Evolutionary conservation across 345 rosid species (phyloP), one percentile per base, ranked within the genome.

Genomic region (Melaleuca quinquenervia): DNA sequence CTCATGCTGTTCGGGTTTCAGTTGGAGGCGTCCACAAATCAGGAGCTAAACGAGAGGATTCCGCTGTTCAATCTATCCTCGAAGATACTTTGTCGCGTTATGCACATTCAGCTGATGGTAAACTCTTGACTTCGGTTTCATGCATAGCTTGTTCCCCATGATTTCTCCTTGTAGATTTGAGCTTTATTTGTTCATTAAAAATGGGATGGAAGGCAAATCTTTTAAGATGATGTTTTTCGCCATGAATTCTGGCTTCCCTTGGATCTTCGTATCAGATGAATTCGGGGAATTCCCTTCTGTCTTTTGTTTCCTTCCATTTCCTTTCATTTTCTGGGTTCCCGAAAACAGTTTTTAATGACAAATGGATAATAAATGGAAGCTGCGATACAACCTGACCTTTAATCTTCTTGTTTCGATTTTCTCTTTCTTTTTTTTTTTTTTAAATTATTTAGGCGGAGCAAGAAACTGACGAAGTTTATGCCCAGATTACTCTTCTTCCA

Each of bases 401-500:
- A 48, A 36, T 70, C 44, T 70, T 70, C 44, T 70, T 70, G 7
- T 36, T 64, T 18, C 24, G 1, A 27, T 56, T 24, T 56, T 11
- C 21, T 55, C 22, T 55, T 24, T n/a, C 5, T 51, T 51, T 13
- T 13, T 13, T 51, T 50, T 50, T 3, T 13, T 85, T 56, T 85
- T n/a, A n/a, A 88, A 24, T 49, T 86, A 84, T 84, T 82, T 89
- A 97, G 99, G 98, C 98, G 26, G 99, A 96, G 87, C 97, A 91
- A 90, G 99, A 96, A 56, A 95, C 98, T 3, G 99, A 96, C 76
- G 99, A 96, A 85, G 98, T 97, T 44, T 97, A 96, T 92, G 96
- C 98, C 24, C 98, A 94, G 89, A 94, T 97, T 58, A 93, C 95
- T 88, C 90, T 97, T 91, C 86, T 91, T 50, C 98, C 98, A 26